phyloP scores from a whole-genome alignment of 352 stramenopile genomes.

The Phytophthora aleatoria region DNA sequence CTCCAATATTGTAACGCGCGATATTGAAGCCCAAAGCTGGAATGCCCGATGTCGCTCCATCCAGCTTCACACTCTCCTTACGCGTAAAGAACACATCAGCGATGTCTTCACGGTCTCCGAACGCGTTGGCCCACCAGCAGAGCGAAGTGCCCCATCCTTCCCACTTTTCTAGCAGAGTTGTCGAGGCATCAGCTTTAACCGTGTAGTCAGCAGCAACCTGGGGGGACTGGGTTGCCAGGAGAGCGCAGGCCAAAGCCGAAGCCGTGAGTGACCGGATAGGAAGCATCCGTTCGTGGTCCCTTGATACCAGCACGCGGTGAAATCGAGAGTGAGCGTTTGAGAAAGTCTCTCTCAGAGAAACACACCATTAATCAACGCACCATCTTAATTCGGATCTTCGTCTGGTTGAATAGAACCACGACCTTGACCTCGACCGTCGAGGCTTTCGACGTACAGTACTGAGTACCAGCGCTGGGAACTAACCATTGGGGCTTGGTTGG shows the following conservation, averaged over 20 bases:
- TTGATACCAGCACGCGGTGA: background rate
- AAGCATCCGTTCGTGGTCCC: constrained; percentile 9
- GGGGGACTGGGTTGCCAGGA: background rate
- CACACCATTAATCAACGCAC: constrained; percentile 9
- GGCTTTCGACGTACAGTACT: no score
- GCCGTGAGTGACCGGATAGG: constrained; percentile 10
- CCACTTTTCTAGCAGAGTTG: constrained; percentile 35
- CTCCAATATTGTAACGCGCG: constrained; percentile 65
- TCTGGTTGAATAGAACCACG: constrained; percentile 15
- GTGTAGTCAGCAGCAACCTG: constrained; percentile 21
- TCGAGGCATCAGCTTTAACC: constrained; percentile 22
- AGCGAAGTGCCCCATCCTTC: constrained; percentile 69
- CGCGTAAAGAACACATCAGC: constrained; percentile 60
- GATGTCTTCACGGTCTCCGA: constrained; percentile 54
- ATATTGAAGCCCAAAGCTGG: constrained; percentile 54
- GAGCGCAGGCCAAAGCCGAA: constrained; percentile 7
- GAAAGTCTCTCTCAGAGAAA: background rate
- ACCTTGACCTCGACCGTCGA: no score
- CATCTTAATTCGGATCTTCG: constrained; percentile 24
- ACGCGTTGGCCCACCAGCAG: constrained; percentile 68
- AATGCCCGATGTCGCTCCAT: constrained; percentile 21
- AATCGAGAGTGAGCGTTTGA: constrained; percentile 6
- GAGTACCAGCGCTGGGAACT: no score
- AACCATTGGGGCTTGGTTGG: no score
- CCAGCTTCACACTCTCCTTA: constrained; percentile 41